A percentile compares a stretch with the other conserved stretches of the same genome.
Conservation (phyloP, 495 filamentous ascomycete genomes). For the Chlorociboria aeruginascens region DNA sequence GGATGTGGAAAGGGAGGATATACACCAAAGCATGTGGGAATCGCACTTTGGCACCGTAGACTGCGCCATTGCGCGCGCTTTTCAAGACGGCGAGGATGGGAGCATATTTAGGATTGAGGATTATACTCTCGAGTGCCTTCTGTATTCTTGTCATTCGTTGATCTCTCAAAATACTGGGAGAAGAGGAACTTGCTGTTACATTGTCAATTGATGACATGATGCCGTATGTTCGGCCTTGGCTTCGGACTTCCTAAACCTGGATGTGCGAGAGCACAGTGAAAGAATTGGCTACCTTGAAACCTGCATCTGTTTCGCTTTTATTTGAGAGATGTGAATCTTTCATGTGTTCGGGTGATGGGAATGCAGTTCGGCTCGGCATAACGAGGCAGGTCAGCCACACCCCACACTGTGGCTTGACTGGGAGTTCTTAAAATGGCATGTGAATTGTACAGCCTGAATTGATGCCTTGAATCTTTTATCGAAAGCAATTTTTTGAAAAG, state of each 20-base stretch:
- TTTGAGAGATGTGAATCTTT: neutral
- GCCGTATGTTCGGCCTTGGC: conserved; percentile 16
- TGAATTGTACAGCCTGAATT: no score
- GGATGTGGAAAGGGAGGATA: conserved; percentile 22
- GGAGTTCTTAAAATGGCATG: no score
- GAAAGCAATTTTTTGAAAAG: neutral
- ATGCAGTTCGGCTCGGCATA: no score
- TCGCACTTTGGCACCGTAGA: conserved; percentile 95
- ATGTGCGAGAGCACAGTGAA: conserved; percentile 5
- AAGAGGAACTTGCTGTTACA: conserved; percentile 5
- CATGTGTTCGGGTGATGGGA: no score
- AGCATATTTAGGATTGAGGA: conserved; percentile 74
- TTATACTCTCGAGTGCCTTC: conserved; percentile 46
- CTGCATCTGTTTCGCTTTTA: conserved; percentile 6
- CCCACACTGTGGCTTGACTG: no score
- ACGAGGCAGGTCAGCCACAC: no score
- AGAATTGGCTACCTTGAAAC: conserved; percentile 5
- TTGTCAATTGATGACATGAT: conserved; percentile 18
- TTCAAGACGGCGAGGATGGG: conserved; percentile 76
- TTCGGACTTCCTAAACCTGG: conserved; percentile 1
- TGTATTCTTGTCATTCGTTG: conserved; percentile 6
- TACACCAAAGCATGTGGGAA: conserved; percentile 97
- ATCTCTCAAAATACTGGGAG: no score
- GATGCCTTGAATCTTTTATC: no score
- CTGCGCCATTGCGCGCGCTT: conserved; percentile 86